These are phyloP conservation scores for Lactarius psammicola DNA, from an alignment of 768 basidiomycete genomes.

Conservation along the genomic window DNA sequence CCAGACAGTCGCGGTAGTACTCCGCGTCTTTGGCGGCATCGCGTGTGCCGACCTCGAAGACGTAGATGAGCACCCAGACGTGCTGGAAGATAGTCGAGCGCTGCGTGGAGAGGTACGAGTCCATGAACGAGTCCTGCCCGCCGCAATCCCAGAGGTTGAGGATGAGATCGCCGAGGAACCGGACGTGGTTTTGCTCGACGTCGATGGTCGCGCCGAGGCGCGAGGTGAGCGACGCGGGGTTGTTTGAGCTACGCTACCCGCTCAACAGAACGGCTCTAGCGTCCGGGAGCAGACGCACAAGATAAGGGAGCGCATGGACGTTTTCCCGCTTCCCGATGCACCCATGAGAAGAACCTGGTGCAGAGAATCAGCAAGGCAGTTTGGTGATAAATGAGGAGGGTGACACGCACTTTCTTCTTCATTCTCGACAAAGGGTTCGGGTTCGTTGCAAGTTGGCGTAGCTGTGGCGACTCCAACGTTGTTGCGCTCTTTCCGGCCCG, in stretches of 20 bases:
- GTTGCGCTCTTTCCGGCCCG: neutral
- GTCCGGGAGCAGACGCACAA: slow-evolving; percentile 62
- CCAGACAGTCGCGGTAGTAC: slow-evolving; percentile 91
- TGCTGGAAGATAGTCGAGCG: slow-evolving; percentile 94
- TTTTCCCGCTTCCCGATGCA: slow-evolving; percentile 90
- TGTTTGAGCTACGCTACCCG: slow-evolving; percentile 69
- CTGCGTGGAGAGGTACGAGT: slow-evolving; percentile 90
- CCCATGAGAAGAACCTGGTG: slow-evolving; percentile 96
- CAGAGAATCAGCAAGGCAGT: neutral
- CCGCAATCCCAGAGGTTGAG: slow-evolving; percentile 99
- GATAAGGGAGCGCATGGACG: slow-evolving; percentile 98
- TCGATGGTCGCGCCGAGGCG: slow-evolving; percentile 96
- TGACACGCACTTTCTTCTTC: slow-evolving; percentile 39
- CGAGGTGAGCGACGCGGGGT: slow-evolving; percentile 87
- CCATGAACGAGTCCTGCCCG: slow-evolving; percentile 97
- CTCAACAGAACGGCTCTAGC: slow-evolving; percentile 24
- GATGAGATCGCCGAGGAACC: slow-evolving; percentile 93
- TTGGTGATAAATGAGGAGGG: neutral
- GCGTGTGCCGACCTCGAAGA: slow-evolving; percentile 90
- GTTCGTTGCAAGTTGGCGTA: neutral
- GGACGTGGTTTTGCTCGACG: slow-evolving; percentile 96
- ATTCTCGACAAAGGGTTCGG: slow-evolving; percentile 24
- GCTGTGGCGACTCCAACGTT: neutral
- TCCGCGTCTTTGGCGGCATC: slow-evolving; percentile 84
- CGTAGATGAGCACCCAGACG: slow-evolving; percentile 97